These are phyloP conservation scores for Fusarium nanum DNA, from an alignment of 2,329 filamentous ascomycete genomes.

Conservation along the genomic window DNA sequence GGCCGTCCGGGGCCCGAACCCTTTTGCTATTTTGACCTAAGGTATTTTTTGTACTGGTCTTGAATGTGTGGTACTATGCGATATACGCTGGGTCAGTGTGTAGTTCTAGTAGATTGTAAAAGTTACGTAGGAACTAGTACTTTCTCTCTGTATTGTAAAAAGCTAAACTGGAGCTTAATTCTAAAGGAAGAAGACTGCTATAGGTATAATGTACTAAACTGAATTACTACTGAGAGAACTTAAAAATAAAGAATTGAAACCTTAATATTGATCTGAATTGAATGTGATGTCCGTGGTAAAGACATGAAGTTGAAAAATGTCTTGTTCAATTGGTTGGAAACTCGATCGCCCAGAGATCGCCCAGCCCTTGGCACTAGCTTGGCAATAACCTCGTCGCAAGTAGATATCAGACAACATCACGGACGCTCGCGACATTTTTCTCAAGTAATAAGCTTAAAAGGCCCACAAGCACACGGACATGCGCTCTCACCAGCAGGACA, in stretches of 20 bases:
- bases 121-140: background rate
- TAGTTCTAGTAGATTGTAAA: background rate
- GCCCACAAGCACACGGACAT: constrained; percentile 4
- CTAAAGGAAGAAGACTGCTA: background rate
- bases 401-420: constrained; percentile 18
- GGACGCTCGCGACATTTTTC: background rate
- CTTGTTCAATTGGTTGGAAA: constrained; percentile 16
- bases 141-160: background rate
- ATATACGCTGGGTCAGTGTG: no score
- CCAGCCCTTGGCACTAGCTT: constrained; percentile 39
- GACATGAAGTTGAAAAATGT: constrained; percentile 11
- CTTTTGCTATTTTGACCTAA: constrained; percentile 39
- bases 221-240: rapidly evolving
- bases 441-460: constrained; percentile 41
- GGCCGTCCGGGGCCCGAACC: constrained; percentile 44
- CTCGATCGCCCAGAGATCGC: constrained; percentile 38
- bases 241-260: background rate
- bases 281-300: rapidly evolving
- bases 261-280: background rate
- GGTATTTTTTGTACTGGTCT: background rate
- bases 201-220: background rate
- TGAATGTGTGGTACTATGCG: background rate
- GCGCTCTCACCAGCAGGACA: background rate
- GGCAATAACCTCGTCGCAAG: constrained; percentile 26
- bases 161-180: background rate